phyloP scores from a whole-genome alignment of 495 filamentous ascomycete species.

The Melanomma pulvis-pyrius region DNA sequence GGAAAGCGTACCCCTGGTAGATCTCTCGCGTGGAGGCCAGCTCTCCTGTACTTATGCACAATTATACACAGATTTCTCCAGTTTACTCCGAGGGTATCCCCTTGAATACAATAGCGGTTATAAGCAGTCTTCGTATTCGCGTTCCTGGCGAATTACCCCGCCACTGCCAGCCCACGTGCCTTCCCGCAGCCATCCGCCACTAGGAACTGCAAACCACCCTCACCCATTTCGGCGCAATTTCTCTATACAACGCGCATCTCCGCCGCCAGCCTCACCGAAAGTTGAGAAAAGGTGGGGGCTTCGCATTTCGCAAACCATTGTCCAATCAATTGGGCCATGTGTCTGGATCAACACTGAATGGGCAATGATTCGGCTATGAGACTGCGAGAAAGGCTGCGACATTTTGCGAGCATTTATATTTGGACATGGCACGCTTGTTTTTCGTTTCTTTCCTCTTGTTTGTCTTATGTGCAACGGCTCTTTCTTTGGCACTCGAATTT shows the following conservation, averaged over 20 bases:
- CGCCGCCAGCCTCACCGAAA: constrained; percentile 1
- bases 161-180: neutral
- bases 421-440: neutral
- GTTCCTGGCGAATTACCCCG: neutral
- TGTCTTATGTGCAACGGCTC: neutral
- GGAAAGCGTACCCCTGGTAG: constrained; percentile 23
- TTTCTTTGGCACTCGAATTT: neutral
- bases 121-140: neutral
- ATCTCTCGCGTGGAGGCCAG: neutral
- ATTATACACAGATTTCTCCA: no score
- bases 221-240: neutral
- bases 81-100: no score
- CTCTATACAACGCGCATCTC: neutral
- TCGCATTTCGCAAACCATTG: neutral
- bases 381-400: neutral
- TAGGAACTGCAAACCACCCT: neutral
- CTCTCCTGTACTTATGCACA: no score
- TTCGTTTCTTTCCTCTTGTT: neutral
- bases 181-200: neutral
- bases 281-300: neutral
- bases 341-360: neutral
- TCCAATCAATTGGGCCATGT: neutral
- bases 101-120: no score
- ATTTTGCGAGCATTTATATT: neutral
- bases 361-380: neutral